Conservation (phyloP, 2,329 filamentous ascomycete genomes). For the Fusarium sp. region DNA sequence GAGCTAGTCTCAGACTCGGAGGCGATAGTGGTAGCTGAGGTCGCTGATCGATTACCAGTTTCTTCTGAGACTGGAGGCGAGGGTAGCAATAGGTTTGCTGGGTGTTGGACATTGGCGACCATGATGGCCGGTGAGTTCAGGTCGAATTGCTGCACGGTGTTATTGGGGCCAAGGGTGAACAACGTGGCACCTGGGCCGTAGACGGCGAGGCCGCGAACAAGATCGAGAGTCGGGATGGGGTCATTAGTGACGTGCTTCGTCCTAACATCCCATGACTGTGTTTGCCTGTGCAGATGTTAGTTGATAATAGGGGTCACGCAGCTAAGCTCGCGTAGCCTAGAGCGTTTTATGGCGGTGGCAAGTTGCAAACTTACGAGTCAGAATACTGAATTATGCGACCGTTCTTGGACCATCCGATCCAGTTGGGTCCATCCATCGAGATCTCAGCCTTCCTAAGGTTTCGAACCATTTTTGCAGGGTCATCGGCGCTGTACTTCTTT, state of each 20-base stretch:
- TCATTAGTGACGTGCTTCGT: constrained; percentile 96
- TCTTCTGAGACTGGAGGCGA: constrained; percentile 87
- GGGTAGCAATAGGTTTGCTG: constrained; percentile 80
- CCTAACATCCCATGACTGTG: constrained; percentile 93
- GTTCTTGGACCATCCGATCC: constrained; percentile 99
- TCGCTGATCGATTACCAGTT: constrained; percentile 64
- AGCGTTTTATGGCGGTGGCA: too few species aligned
- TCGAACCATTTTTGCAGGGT: constrained; percentile 90
- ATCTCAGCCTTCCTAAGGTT: constrained; percentile 85
- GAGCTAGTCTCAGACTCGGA: constrained; percentile 67
- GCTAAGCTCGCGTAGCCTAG: constrained; percentile 56
- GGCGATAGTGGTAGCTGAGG: constrained; percentile 59
- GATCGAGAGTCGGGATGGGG: constrained; percentile 84
- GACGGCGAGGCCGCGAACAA: constrained; percentile 83
- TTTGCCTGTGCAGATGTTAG: constrained; percentile 72
- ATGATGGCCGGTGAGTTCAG: constrained; percentile 84
- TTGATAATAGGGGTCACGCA: constrained; percentile 44
- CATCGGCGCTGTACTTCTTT: constrained; percentile 77
- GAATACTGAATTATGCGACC: constrained; percentile 93
- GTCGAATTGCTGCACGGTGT: constrained; percentile 95
- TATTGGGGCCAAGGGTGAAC: constrained; percentile 90
- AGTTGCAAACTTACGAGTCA: constrained; percentile 63
- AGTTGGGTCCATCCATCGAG: constrained; percentile 81
- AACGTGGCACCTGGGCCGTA: constrained; percentile 91
- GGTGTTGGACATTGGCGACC: constrained; percentile 88